Percentiles rank a stretch among this genome's conserved stretches.
These are phyloP conservation scores for Hypoxylon sp. DNA, from an alignment of 2,329 filamentous ascomycete genomes.

Conservation along the genomic window DNA sequence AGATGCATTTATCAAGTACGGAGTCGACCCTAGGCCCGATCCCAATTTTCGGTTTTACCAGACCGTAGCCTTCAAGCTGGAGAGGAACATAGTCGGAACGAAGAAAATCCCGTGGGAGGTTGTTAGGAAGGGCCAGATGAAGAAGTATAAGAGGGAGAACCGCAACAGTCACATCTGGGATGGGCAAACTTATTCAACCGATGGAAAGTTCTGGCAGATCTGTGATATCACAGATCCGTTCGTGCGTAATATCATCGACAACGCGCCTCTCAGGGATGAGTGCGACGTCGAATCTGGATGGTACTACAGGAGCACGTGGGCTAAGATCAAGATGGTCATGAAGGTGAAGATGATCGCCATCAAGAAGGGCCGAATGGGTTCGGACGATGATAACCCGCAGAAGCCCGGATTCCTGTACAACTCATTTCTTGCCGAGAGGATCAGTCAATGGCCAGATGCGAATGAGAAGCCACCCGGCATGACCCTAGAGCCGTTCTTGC, in stretches of 20 bases:
- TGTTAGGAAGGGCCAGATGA: constrained; percentile 59
- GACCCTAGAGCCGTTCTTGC: constrained; percentile 48
- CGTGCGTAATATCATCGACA: constrained; percentile 73
- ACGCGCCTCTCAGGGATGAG: constrained; percentile 67
- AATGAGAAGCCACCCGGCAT: constrained; percentile 43
- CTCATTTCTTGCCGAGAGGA: constrained; percentile 54
- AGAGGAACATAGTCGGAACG: constrained; percentile 62
- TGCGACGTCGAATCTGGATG: constrained; percentile 81
- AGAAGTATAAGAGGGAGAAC: constrained; percentile 56
- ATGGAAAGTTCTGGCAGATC: constrained; percentile 94
- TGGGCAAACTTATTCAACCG: constrained; percentile 77
- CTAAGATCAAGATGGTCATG: constrained; percentile 88
- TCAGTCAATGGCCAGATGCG: constrained; percentile 48
- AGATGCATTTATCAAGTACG: constrained; percentile 86
- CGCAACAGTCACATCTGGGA: constrained; percentile 82
- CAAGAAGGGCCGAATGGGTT: constrained; percentile 66
- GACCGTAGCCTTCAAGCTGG: constrained; percentile 86
- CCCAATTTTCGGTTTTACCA: constrained; percentile 86
- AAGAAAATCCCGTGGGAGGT: constrained; percentile 64
- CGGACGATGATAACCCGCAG: constrained; percentile 56
- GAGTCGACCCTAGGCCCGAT: constrained; percentile 84
- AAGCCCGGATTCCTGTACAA: constrained; percentile 56
- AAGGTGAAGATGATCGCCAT: constrained; percentile 84
- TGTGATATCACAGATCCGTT: constrained; percentile 91
- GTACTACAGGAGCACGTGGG: constrained; percentile 84